A percentile compares a stretch with the other conserved stretches of the same genome.
Conservation (phyloP, 208 protist genomes). For the Perkinsela sp. region DNA sequence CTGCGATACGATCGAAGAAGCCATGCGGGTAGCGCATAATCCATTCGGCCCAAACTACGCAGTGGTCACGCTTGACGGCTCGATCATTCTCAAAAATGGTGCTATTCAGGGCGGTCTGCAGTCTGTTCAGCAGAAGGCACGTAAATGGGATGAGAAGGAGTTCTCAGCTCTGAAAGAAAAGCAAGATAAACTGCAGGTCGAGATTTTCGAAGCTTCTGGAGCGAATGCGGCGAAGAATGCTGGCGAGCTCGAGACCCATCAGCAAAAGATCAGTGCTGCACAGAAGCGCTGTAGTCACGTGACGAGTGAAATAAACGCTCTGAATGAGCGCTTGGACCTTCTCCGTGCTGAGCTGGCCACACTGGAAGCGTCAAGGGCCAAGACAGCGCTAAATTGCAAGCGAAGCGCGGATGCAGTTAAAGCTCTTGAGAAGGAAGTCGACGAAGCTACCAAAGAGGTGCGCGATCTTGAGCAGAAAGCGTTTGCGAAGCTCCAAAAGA, state of each 20-base stretch:
- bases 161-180: slow-evolving; percentile 35
- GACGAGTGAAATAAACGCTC: slow-evolving; percentile 11
- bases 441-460: slow-evolving; percentile 18
- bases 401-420: slow-evolving; percentile 12
- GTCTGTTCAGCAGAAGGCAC: slow-evolving; percentile 32
- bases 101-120: slow-evolving; percentile 73
- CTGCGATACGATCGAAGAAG: slow-evolving; percentile 72
- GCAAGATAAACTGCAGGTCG: slow-evolving; percentile 26
- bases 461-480: slow-evolving; percentile 31
- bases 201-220: slow-evolving; percentile 20
- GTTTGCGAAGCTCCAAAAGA: slow-evolving; percentile 60
- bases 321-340: slow-evolving; percentile 9
- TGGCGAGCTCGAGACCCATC: slow-evolving; percentile 25
- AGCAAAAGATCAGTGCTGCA: slow-evolving; percentile 24
- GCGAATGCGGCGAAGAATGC: slow-evolving; percentile 30
- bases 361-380: slow-evolving; percentile 6
- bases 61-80: slow-evolving; percentile 80
- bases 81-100: slow-evolving; percentile 73
- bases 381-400: slow-evolving; percentile 8
- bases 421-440: slow-evolving; percentile 16
- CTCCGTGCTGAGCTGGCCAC: slow-evolving; percentile 13
- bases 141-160: slow-evolving; percentile 72
- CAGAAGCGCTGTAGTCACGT: slow-evolving; percentile 14
- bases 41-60: slow-evolving; percentile 35
- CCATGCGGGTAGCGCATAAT: slow-evolving; percentile 47